A percentile compares a stretch with the other conserved stretches of the same genome.
Evolutionary conservation across 768 basidiomycete species (phyloP).

Genomic region (Termitomyces sp.): DNA sequence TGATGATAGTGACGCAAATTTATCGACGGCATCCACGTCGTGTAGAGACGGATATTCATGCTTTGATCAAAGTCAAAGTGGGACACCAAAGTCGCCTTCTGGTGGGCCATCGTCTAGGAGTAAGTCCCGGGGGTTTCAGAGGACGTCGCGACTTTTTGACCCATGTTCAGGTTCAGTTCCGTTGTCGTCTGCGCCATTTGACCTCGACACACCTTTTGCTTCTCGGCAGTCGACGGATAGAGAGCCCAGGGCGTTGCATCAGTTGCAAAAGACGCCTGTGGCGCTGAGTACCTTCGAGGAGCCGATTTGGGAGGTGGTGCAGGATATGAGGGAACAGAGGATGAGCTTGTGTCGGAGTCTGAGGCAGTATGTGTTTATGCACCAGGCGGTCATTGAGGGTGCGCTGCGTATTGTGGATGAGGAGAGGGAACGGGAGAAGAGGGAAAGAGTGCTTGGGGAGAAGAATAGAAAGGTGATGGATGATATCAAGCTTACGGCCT

Average conservation of each 20-base stretch:
- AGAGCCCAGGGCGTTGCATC: conserved; percentile 56
- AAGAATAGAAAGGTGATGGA: conserved; percentile 5
- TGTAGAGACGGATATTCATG: too few relatives aligned
- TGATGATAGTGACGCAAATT: too few relatives aligned
- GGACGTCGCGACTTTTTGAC: not conserved
- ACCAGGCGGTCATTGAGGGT: conserved; percentile 80
- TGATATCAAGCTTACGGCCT: not conserved
- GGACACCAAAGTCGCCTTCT: not conserved
- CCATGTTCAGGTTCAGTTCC: not conserved
- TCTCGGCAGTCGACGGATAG: conserved; percentile 34
- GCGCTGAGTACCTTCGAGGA: conserved; percentile 59
- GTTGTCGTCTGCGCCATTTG: not conserved
- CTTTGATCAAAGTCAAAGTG: too few relatives aligned
- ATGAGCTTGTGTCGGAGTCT: conserved; percentile 96
- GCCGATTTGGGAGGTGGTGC: conserved; percentile 77
- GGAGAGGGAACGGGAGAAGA: conserved; percentile 20
- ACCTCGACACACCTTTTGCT: not conserved
- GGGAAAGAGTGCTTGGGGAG: conserved; percentile 9
- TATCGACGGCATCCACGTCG: too few relatives aligned
- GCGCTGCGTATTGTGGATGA: conserved; percentile 73
- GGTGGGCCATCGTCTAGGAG: not conserved
- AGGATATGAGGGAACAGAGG: conserved; percentile 92
- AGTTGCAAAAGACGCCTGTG: conserved; percentile 41
- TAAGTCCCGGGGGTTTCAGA: not conserved
- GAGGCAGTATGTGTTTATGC: conserved; percentile 92